phyloP scores from a whole-genome alignment of 768 basidiomycete genomes.

The Holtermannia corniformis region DNA sequence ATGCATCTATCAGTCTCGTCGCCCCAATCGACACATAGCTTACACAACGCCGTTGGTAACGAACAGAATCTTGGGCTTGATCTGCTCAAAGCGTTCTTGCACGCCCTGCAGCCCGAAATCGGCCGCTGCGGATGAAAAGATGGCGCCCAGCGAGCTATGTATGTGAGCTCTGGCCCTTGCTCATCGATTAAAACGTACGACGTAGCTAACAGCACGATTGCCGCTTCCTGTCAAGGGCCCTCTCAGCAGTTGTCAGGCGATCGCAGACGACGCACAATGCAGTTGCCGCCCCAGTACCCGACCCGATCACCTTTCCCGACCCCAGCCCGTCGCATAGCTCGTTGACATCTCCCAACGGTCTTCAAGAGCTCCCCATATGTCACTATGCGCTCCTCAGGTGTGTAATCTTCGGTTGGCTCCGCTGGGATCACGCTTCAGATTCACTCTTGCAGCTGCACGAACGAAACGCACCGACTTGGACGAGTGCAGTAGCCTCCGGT shows the following conservation, averaged over 20 bases:
- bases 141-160: conserved; percentile 54
- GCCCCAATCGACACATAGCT: conserved; percentile 29
- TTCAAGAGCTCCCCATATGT: conserved; percentile 50
- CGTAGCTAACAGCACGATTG: conserved; percentile 24
- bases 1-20: background rate
- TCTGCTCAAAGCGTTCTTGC: conserved; percentile 72
- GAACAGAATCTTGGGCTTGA: conserved; percentile 62
- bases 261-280: conserved; percentile 50
- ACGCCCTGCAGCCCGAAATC: conserved; percentile 75
- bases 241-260: too few species aligned
- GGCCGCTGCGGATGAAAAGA: conserved; percentile 73
- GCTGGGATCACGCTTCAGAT: conserved; percentile 41
- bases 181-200: conserved; percentile 1
- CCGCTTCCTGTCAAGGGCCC: conserved; percentile 19
- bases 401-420: conserved; percentile 52
- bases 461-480: conserved; percentile 56
- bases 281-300: conserved; percentile 69
- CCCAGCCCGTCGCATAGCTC: conserved; percentile 12
- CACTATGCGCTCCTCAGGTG: conserved; percentile 38
- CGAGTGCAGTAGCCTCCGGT: conserved; percentile 53
- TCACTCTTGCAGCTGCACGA: conserved; percentile 1
- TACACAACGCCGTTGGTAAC: conserved; percentile 64
- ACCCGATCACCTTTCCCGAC: conserved; percentile 54
- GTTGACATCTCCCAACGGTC: conserved; percentile 18
- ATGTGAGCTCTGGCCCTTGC: background rate